These are phyloP conservation scores for Dothideomycetes sp. DNA, from an alignment of 2,329 filamentous ascomycete genomes.

Conservation along the genomic window DNA sequence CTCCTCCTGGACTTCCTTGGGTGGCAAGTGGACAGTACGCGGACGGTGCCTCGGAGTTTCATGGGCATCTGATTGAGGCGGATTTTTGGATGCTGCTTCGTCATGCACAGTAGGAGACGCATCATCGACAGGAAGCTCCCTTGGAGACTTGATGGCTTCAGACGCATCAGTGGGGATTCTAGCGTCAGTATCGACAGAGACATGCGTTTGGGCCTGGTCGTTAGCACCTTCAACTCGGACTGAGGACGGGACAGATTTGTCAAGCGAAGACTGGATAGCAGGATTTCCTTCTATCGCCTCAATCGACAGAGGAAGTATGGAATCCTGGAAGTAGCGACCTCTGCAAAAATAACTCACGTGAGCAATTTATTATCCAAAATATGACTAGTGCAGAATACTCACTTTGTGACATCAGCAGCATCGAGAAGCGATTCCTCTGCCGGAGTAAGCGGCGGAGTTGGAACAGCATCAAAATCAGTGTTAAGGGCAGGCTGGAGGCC, in stretches of 20 bases:
- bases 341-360: slow-evolving; percentile 26
- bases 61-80: slow-evolving; percentile 7
- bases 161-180: not conserved
- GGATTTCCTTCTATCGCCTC: slow-evolving; percentile 13
- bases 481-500: slow-evolving; percentile 28
- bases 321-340: slow-evolving; percentile 49
- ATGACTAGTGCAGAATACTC: slow-evolving; percentile 26
- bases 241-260: not conserved
- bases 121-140: not conserved
- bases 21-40: slow-evolving; percentile 39
- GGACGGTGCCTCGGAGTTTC: slow-evolving; percentile 20
- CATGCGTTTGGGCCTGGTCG: not conserved
- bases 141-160: not conserved
- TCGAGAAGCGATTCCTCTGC: slow-evolving; percentile 47
- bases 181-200: not conserved
- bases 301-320: slow-evolving; percentile 37
- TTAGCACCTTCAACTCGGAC: not conserved
- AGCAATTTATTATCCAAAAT: slow-evolving; percentile 10
- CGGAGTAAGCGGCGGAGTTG: slow-evolving; percentile 31
- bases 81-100: not conserved
- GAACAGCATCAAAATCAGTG: slow-evolving; percentile 42
- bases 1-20: slow-evolving; percentile 42
- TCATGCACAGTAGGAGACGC: not conserved
- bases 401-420: slow-evolving; percentile 50
- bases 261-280: slow-evolving; percentile 3